Conservation (phyloP, 768 basidiomycete species). For the Suillus luteus region DNA sequence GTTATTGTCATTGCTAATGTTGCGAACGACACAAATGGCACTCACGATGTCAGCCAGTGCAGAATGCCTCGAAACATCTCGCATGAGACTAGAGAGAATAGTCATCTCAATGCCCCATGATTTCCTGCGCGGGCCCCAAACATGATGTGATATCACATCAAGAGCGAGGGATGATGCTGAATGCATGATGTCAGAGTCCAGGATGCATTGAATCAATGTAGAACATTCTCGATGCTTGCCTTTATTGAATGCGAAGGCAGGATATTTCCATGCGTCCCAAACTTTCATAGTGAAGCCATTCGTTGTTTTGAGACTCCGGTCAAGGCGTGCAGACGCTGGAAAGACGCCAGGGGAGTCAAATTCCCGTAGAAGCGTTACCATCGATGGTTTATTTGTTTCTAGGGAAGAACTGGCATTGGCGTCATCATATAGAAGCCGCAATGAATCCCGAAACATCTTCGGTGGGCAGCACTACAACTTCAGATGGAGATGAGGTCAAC, state of each 20-base stretch:
- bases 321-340: conserved; percentile 74
- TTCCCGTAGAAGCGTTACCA: conserved; percentile 38
- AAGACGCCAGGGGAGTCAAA: conserved; percentile 69
- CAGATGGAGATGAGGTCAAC: background rate
- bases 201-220: background rate
- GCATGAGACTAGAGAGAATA: conserved; percentile 79
- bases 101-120: conserved; percentile 98
- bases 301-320: conserved; percentile 63
- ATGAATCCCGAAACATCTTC: conserved; percentile 29
- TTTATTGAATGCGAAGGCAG: conserved; percentile 64
- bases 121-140: conserved; percentile 86
- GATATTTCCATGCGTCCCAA: conserved; percentile 76
- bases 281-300: conserved; percentile 56
- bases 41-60: conserved; percentile 82
- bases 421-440: conserved; percentile 21
- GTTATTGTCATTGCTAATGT: conserved; percentile 10
- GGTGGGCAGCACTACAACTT: background rate
- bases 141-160: conserved; percentile 75
- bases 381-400: conserved; percentile 17
- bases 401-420: conserved; percentile 20
- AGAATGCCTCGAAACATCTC: conserved; percentile 80
- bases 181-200: background rate
- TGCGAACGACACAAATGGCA: background rate
- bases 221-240: conserved; percentile 39
- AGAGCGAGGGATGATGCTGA: conserved; percentile 45